phyloP scores from a whole-genome alignment of 345 rosid genomes.

The Pugionium cornutum region DNA sequence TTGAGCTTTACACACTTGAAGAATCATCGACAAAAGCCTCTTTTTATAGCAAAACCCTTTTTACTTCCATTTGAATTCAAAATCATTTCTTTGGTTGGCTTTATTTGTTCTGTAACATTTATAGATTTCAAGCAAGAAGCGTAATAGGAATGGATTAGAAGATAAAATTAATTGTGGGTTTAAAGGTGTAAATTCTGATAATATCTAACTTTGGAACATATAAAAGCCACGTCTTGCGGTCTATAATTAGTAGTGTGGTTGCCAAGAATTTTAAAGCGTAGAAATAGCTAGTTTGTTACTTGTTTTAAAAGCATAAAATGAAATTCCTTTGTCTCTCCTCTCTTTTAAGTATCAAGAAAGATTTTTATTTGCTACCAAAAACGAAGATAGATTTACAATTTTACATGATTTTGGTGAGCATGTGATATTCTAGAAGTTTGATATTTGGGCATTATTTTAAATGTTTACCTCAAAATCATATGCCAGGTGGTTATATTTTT shows the following conservation, averaged over 20 bases:
- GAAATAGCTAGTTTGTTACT: constrained; percentile 21
- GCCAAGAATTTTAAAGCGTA: constrained; percentile 26
- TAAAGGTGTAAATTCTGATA: neutral
- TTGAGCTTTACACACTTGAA: no score
- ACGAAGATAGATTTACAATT: neutral
- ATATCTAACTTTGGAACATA: constrained; percentile 49
- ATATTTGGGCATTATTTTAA: constrained; percentile 12
- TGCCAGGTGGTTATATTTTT: constrained; percentile 28
- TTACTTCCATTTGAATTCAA: no score
- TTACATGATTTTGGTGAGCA: constrained; percentile 12
- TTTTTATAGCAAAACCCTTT: no score
- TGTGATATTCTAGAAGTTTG: constrained; percentile 31
- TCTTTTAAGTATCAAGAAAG: neutral
- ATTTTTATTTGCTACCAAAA: neutral
- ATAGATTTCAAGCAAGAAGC: no score
- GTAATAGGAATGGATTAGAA: no score
- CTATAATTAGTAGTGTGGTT: constrained; percentile 34
- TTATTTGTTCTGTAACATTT: no score
- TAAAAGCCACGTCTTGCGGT: constrained; percentile 45
- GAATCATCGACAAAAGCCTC: no score
- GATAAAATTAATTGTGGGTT: no score
- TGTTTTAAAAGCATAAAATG: constrained; percentile 13
- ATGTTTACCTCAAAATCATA: constrained; percentile 33
- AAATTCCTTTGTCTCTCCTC: constrained; percentile 9
- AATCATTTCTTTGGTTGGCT: no score